A percentile compares a stretch with the other conserved stretches of the same genome.
Evolutionary conservation across 768 basidiomycete genomes (phyloP).

Genomic region (Zangia roseola): DNA sequence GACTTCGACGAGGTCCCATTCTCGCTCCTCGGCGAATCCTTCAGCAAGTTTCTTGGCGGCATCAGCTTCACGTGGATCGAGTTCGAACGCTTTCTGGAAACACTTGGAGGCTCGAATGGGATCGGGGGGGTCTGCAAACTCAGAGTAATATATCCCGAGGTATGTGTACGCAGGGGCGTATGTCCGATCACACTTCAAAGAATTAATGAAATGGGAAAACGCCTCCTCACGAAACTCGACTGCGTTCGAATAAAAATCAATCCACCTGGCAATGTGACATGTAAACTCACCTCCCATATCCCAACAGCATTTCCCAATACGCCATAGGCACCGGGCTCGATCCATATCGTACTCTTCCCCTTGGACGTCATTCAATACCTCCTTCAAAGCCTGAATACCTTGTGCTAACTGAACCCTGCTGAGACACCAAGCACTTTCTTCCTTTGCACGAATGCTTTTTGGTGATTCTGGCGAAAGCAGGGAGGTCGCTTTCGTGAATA

Average conservation of each 20-base stretch:
- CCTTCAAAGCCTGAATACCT: conserved; percentile 48
- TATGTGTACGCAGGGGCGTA: conserved; percentile 94
- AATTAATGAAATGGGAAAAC: conserved; percentile 74
- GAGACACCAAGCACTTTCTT: conserved; percentile 85
- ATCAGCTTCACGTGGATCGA: conserved; percentile 84
- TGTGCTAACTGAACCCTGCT: conserved; percentile 49
- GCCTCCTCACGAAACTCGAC: conserved; percentile 58
- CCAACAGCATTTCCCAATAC: conserved; percentile 79
- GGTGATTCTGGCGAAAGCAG: conserved; percentile 45
- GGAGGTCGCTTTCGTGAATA: conserved; percentile 60
- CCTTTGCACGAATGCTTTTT: conserved; percentile 60
- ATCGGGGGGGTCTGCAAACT: conserved; percentile 70
- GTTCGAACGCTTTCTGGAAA: conserved; percentile 97
- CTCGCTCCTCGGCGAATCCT: conserved; percentile 88
- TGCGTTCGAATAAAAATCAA: conserved; percentile 24
- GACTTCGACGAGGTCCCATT: conserved; percentile 95
- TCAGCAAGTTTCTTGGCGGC: conserved; percentile 84
- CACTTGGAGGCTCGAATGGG: conserved; percentile 87
- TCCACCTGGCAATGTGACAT: background rate
- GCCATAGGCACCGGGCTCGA: conserved; percentile 80
- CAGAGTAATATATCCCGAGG: conserved; percentile 85
- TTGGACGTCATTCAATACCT: conserved; percentile 43
- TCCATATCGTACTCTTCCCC: conserved; percentile 52
- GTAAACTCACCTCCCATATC: conserved; percentile 57
- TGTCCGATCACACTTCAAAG: conserved; percentile 69